Conservation (phyloP, 306 rosid species). For the Pueraria montana region DNA sequence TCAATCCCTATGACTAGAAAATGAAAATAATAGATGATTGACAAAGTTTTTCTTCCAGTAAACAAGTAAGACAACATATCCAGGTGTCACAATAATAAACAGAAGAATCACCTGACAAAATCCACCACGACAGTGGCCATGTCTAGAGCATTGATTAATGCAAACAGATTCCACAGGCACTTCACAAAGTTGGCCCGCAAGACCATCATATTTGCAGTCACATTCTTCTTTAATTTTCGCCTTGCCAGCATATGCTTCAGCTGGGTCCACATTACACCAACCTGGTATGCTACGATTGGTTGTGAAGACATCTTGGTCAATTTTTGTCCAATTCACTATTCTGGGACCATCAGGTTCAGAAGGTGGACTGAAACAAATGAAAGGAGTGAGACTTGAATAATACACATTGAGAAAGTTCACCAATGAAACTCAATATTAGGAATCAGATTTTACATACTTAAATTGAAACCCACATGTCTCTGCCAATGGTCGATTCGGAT, state of each 20-base stretch:
- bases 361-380: constrained; percentile 66
- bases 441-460: constrained; percentile 63
- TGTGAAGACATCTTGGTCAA: constrained; percentile 80
- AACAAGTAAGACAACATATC: constrained; percentile 41
- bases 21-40: constrained; percentile 35
- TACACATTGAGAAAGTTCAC: constrained; percentile 27
- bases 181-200: constrained; percentile 82
- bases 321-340: constrained; percentile 73
- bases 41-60: constrained; percentile 37
- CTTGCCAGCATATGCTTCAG: constrained; percentile 80
- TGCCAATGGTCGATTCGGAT: constrained; percentile 93
- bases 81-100: constrained; percentile 10
- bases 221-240: constrained; percentile 82
- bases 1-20: constrained; percentile 34
- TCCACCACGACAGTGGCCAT: constrained; percentile 92
- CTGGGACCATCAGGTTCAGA: constrained; percentile 75
- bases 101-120: constrained; percentile 78
- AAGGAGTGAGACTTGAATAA: constrained; percentile 38
- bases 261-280: constrained; percentile 98
- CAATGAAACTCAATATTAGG: constrained; percentile 37
- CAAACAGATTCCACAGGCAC: constrained; percentile 78
- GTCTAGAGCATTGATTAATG: constrained; percentile 91
- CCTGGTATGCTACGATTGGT: constrained; percentile 80
- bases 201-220: constrained; percentile 90
- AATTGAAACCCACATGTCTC: constrained; percentile 93